These are phyloP conservation scores for Albophoma yamanashiensis DNA, from an alignment of 2,329 filamentous ascomycete species.

Conservation along the genomic window DNA sequence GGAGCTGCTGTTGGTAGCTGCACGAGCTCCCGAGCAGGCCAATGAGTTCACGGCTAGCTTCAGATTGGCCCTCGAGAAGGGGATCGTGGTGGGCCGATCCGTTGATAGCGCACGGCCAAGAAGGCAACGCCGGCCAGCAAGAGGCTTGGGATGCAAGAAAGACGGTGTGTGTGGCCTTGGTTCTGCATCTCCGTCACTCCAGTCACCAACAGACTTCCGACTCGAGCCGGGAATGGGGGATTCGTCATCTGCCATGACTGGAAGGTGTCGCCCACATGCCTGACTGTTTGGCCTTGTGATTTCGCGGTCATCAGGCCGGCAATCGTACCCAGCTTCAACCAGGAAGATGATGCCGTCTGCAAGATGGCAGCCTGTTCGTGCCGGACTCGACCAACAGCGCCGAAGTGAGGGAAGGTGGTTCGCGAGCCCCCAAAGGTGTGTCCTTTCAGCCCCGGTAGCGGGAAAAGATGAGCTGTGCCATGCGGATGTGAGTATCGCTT, in stretches of 20 bases:
- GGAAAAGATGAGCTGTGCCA: not conserved
- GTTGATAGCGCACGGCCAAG: not conserved
- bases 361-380: not conserved
- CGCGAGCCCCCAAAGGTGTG: not conserved
- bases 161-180: not conserved
- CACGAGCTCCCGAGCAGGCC: not conserved
- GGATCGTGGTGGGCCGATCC: not conserved
- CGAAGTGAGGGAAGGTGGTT: not conserved
- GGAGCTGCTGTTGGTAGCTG: not conserved
- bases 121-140: not conserved
- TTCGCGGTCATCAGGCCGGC: not conserved
- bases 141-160: not conserved
- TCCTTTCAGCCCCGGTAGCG: not conserved
- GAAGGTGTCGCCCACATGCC: not conserved
- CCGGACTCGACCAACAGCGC: not conserved
- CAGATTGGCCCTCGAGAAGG: not conserved
- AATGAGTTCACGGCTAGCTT: not conserved
- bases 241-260: not conserved
- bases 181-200: not conserved
- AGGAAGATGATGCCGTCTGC: not conserved
- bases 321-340: not conserved
- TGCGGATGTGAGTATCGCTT: not conserved
- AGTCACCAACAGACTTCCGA: not conserved
- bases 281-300: not conserved
- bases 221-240: not conserved